Evolutionary conservation across 768 basidiomycete genomes (phyloP), one percentile per base, ranked within the genome.

Genomic region (Xerocomus potaroensis): DNA sequence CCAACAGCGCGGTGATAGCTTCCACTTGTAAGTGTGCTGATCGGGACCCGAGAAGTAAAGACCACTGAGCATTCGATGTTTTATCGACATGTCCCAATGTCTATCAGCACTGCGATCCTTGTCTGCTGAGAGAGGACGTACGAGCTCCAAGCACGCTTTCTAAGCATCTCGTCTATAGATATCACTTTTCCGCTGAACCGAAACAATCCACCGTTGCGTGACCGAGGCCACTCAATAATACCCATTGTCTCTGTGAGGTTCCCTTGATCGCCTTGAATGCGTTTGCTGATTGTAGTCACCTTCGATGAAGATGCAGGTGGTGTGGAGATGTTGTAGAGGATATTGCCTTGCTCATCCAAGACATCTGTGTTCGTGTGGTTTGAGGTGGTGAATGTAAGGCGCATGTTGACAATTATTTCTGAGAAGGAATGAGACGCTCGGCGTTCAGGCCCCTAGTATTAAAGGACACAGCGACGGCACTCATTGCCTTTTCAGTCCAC

Each of bases 1-100:
- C 51, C 48, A 44, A 12, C 57, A 53, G 1, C 50, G 51, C 5
- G 43, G 37, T 11, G 19, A 37, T 3, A 65, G 19, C 5, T 45
- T 49, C 67, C 64, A 68, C 11, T 58, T 55, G 47, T 64, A 66
- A 39, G 50, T 43, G 12, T 35, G 53, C 1, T 59, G 54, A 43
- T 65, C 62, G 0, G 52, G 62, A 2, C 60, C 66, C 8, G 37
- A 45, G 38, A 66, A 65, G 3, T 53, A 37, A n/a, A 58, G 60
- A 23, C 55, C 49, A 26, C 63, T 66, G 36, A 12, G 21, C 4
- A 30, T 6, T 2, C n/a, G n/a, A n/a, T n/a, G n/a, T 4, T 32
- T 32, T 14, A 9, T 10, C 31, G 31, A 15, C 31, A 15, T 5
- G n/a, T n/a, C n/a, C 26, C 33, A 22, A 19, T 19, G 2, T 16